A percentile compares a stretch with the other conserved stretches of the same genome.
These are phyloP conservation scores for Rhizopogon vulgaris DNA, from an alignment of 768 basidiomycete species.

Conservation along the genomic window DNA sequence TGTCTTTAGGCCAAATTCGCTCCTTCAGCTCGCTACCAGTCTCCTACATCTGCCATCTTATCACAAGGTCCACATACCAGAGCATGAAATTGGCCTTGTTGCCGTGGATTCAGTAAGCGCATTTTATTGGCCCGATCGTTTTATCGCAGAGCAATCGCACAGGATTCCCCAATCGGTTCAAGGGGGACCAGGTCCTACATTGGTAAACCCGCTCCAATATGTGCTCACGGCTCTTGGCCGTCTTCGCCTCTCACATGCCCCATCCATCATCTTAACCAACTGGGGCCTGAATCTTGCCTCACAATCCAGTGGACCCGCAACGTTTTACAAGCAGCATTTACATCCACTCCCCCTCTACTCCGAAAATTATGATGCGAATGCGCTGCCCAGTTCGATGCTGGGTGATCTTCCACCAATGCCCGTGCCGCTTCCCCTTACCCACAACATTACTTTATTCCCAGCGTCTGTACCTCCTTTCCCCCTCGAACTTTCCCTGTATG, in stretches of 20 bases:
- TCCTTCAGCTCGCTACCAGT: conserved; percentile 63
- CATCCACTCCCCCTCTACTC: conserved; percentile 35
- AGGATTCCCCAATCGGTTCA: conserved; percentile 8
- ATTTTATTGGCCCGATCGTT: conserved; percentile 76
- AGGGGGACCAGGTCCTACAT: conserved; percentile 2
- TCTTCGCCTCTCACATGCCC: conserved; percentile 42
- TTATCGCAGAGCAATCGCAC: conserved; percentile 49
- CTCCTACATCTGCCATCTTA: conserved; percentile 52
- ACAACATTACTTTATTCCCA: conserved; percentile 34
- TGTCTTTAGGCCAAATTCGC: conserved; percentile 63
- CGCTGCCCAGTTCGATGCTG: conserved; percentile 1
- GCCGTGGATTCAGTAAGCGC: conserved; percentile 72
- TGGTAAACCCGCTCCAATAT: conserved; percentile 34
- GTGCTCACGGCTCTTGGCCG: conserved; percentile 42
- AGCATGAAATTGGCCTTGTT: conserved; percentile 56
- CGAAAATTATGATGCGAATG: background rate
- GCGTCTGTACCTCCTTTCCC: conserved; percentile 10
- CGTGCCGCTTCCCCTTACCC: conserved; percentile 25
- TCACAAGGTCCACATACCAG: conserved; percentile 40
- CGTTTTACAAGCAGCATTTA: conserved; percentile 49
- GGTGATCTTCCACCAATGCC: background rate
- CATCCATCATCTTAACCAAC: conserved; percentile 53
- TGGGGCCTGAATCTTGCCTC: conserved; percentile 44
- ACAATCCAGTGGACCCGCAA: conserved; percentile 7
- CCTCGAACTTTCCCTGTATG: conserved; percentile 9